These are phyloP conservation scores for Exophiala spinifera DNA, from an alignment of 2,329 filamentous ascomycete genomes.

Conservation along the genomic window DNA sequence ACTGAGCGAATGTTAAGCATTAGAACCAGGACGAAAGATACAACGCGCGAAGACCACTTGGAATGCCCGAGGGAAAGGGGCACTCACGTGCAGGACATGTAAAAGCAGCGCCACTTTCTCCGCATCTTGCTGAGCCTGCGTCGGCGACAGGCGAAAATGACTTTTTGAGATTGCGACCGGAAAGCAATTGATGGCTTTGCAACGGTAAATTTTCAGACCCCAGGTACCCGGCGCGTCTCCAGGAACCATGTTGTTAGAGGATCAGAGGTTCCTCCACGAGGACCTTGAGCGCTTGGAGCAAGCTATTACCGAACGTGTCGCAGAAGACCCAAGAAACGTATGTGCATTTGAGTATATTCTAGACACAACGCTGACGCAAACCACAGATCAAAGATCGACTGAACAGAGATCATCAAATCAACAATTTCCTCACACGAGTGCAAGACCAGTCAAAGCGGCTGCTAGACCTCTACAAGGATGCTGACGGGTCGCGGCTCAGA, in stretches of 20 bases:
- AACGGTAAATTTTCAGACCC: too few relatives aligned
- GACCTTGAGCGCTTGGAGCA: constrained; percentile 95
- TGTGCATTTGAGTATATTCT: constrained; percentile 35
- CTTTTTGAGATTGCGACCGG: too few relatives aligned
- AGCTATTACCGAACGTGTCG: constrained; percentile 82
- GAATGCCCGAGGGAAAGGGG: too few relatives aligned
- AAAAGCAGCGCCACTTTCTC: too few relatives aligned
- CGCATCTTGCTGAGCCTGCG: too few relatives aligned
- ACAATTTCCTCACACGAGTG: constrained; percentile 81
- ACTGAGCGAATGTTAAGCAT: too few relatives aligned
- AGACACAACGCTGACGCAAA: neutral
- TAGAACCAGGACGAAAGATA: too few relatives aligned
- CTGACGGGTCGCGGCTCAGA: constrained; percentile 64
- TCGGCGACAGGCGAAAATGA: too few relatives aligned
- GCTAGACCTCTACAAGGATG: constrained; percentile 79
- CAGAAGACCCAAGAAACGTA: constrained; percentile 85
- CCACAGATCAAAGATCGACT: constrained; percentile 79
- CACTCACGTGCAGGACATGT: too few relatives aligned
- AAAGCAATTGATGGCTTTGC: too few relatives aligned
- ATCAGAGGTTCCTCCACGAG: constrained; percentile 91
- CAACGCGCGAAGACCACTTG: too few relatives aligned
- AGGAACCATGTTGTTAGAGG: constrained; percentile 72
- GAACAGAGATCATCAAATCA: constrained; percentile 86
- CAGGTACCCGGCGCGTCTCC: too few relatives aligned
- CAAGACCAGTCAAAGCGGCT: constrained; percentile 79